phyloP scores from a whole-genome alignment of 2,329 filamentous ascomycete genomes.

The Podosphaera leucotricha region DNA sequence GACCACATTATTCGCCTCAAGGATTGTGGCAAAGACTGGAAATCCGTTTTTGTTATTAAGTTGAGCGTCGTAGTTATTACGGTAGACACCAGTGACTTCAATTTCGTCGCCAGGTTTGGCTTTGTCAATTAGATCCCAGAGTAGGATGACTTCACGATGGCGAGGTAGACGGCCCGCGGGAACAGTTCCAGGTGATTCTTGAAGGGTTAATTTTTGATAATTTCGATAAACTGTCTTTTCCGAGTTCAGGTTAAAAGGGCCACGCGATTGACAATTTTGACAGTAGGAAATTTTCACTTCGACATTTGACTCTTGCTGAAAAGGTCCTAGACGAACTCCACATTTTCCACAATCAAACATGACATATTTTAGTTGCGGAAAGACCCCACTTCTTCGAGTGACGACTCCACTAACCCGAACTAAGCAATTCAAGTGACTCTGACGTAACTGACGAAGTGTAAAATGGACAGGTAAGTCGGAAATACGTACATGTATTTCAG shows the following conservation, averaged over 20 bases:
- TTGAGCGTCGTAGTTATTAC: slow-evolving; percentile 94
- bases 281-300: slow-evolving; percentile 95
- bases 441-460: slow-evolving; percentile 80
- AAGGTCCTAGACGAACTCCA: slow-evolving; percentile 73
- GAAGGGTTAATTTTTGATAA: slow-evolving; percentile 91
- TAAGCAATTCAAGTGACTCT: slow-evolving; percentile 87
- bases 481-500: slow-evolving; percentile 93
- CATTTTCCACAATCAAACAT: slow-evolving; percentile 96
- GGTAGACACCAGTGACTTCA: slow-evolving; percentile 87
- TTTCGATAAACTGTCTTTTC: slow-evolving; percentile 98
- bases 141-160: slow-evolving; percentile 77
- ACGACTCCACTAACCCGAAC: slow-evolving; percentile 90
- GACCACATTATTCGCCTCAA: slow-evolving; percentile 92
- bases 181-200: slow-evolving; percentile 91
- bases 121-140: slow-evolving; percentile 91
- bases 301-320: slow-evolving; percentile 89
- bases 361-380: slow-evolving; percentile 94
- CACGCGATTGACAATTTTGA: slow-evolving; percentile 84
- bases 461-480: slow-evolving; percentile 86
- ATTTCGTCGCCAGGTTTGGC: slow-evolving; percentile 97
- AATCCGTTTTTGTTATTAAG: slow-evolving; percentile 98
- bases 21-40: slow-evolving; percentile 89
- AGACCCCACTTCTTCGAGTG: slow-evolving; percentile 80
- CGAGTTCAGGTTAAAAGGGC: slow-evolving; percentile 85
- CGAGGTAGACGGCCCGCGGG: slow-evolving; percentile 85